Percentiles rank a stretch among this genome's conserved stretches.
phyloP scores from a whole-genome alignment of 345 rosid genomes.

The Barbarea vulgaris region DNA sequence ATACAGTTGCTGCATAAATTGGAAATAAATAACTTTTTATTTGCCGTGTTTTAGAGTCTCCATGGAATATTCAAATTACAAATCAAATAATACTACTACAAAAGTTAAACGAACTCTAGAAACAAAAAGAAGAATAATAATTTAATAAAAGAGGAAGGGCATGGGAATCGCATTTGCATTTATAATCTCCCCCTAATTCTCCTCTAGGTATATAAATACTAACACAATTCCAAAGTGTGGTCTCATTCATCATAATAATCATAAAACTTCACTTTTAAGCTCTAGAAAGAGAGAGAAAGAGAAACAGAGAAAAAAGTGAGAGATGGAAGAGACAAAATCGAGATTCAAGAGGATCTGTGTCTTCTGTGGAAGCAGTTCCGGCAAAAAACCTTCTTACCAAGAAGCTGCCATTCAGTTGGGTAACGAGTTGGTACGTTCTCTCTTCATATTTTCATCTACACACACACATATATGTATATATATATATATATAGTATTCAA shows the following conservation, averaged over 20 bases:
- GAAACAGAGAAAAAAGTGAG: neutral
- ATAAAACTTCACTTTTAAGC: conserved; percentile 28
- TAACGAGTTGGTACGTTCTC: conserved; percentile 64
- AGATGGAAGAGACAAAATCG: conserved; percentile 59
- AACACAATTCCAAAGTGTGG: conserved; percentile 32
- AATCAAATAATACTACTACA: neutral
- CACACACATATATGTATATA: neutral
- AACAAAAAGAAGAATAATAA: conserved; percentile 16
- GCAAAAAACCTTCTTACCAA: conserved; percentile 77
- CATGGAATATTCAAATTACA: conserved; percentile 35
- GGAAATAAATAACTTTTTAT: neutral
- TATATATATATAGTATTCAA: neutral
- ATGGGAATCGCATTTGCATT: conserved; percentile 41
- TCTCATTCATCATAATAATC: conserved; percentile 42
- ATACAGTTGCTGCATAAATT: conserved; percentile 3
- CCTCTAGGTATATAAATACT: conserved; percentile 30
- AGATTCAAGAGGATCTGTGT: conserved; percentile 88
- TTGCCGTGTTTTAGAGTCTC: conserved; percentile 16
- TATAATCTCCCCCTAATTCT: conserved; percentile 26
- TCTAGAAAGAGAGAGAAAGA: conserved; percentile 27
- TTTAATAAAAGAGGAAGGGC: conserved; percentile 19
- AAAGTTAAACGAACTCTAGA: neutral
- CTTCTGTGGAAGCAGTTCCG: conserved; percentile 84
- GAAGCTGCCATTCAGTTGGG: conserved; percentile 86
- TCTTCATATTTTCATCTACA: neutral